Evolutionary conservation across 257 asterid genomes (phyloP).

Genomic region (Rhazya stricta): DNA sequence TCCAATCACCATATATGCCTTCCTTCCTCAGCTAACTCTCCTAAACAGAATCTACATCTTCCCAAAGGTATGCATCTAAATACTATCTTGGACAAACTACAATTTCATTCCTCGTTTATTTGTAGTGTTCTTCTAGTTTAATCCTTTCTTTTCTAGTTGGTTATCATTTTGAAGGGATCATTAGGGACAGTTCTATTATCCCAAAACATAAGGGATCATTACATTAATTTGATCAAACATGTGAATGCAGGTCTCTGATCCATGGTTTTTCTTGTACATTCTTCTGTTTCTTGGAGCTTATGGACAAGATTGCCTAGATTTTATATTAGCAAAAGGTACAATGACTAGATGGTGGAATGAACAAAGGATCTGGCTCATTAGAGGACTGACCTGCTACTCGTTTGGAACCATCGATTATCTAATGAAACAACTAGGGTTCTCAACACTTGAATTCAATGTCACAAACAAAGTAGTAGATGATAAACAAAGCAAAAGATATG

Average conservation of each 20-base stretch:
- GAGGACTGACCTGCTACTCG: slow-evolving; percentile 40
- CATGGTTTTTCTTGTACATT: slow-evolving; percentile 47
- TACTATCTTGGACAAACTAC: too few species aligned
- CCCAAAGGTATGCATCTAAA: slow-evolving; percentile 50
- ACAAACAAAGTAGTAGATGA: slow-evolving; percentile 59
- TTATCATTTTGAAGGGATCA: too few species aligned
- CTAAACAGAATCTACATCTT: slow-evolving; percentile 46
- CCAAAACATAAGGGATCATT: too few species aligned
- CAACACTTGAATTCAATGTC: slow-evolving; percentile 45
- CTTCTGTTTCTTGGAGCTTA: slow-evolving; percentile 59
- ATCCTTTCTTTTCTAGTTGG: too few species aligned
- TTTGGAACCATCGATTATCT: slow-evolving; percentile 56
- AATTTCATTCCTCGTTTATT: too few species aligned
- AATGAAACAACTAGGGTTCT: slow-evolving; percentile 42
- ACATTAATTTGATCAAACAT: too few species aligned
- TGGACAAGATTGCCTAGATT: slow-evolving; percentile 58
- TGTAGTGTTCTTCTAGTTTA: too few species aligned
- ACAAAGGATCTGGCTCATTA: slow-evolving; percentile 75
- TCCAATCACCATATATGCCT: slow-evolving; percentile 52
- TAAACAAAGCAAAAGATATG: slow-evolving; percentile 47
- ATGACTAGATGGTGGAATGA: slow-evolving; percentile 68
- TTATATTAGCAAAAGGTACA: slow-evolving; percentile 43
- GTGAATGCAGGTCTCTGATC: slow-evolving; percentile 41
- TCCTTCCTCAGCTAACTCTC: slow-evolving; percentile 54
- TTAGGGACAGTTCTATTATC: too few species aligned